Percentiles rank a stretch among this genome's conserved stretches.
Evolutionary conservation across 2,329 filamentous ascomycete genomes (phyloP).

Genomic region (Pyrenophora tritici-repentis): DNA sequence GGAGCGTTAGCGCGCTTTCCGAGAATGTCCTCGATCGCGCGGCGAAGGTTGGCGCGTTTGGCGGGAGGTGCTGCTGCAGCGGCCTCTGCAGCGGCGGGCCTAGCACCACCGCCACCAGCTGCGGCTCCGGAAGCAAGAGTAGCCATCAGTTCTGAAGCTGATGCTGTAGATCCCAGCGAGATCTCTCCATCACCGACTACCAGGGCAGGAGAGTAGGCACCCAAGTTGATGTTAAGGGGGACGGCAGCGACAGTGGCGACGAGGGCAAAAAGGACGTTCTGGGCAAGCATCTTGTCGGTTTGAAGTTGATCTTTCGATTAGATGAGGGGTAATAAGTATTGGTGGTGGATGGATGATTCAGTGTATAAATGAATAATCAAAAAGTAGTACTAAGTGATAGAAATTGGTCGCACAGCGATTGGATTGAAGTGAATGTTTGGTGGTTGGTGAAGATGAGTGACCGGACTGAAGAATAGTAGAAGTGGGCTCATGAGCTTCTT

Average conservation of each 20-base stretch:
- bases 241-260: conserved; percentile 47
- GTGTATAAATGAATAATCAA: conserved; percentile 12
- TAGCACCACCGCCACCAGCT: conserved; percentile 21
- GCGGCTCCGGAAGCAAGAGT: conserved; percentile 52
- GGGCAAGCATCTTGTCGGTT: conserved; percentile 46
- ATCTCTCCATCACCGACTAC: conserved; percentile 62
- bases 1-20: conserved; percentile 26
- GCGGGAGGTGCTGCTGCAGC: conserved; percentile 2
- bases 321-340: conserved; percentile 10
- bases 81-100: conserved; percentile 12
- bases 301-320: conserved; percentile 24
- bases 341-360: conserved; percentile 16
- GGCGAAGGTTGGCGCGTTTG: conserved; percentile 34
- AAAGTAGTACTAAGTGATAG: conserved; percentile 20
- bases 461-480: conserved; percentile 44
- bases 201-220: conserved; percentile 57
- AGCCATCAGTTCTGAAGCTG: conserved; percentile 51
- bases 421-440: conserved; percentile 36
- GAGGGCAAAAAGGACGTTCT: conserved; percentile 44
- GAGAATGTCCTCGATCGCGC: conserved; percentile 32
- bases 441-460: conserved; percentile 43
- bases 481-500: conserved; percentile 32
- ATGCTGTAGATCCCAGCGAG: conserved; percentile 52
- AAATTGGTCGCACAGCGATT: conserved; percentile 40
- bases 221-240: conserved; percentile 59